phyloP scores from a whole-genome alignment of 305 asterid species.

The Rubia tinctorum region DNA sequence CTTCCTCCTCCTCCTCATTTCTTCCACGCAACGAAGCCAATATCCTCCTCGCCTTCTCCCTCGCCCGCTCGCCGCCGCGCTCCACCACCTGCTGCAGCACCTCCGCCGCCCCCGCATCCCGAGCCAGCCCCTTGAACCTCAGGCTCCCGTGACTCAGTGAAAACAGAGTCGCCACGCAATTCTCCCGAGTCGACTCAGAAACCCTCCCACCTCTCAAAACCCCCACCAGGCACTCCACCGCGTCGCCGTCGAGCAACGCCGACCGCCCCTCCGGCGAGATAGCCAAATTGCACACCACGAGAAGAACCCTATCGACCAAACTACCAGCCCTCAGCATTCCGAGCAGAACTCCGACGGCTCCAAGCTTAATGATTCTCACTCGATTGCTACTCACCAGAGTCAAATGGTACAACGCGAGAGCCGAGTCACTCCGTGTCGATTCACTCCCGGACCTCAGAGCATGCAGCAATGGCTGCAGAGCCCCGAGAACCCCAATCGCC shows the following conservation, averaged over 20 bases:
- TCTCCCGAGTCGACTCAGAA: slow-evolving; percentile 64
- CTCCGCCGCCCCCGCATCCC: slow-evolving; percentile 52
- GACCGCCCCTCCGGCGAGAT: slow-evolving; percentile 59
- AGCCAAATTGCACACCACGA: slow-evolving; percentile 75
- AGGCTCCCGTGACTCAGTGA: slow-evolving; percentile 66
- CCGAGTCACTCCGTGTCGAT: slow-evolving; percentile 73
- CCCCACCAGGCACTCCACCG: slow-evolving; percentile 46
- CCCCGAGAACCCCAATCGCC: slow-evolving; percentile 80
- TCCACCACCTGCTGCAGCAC: slow-evolving; percentile 49
- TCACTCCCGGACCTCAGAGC: slow-evolving; percentile 55
- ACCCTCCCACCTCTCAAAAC: slow-evolving; percentile 38
- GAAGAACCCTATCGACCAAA: slow-evolving; percentile 56
- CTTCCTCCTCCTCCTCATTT: slow-evolving; percentile 36
- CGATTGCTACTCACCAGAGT: slow-evolving; percentile 63
- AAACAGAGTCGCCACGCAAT: slow-evolving; percentile 55
- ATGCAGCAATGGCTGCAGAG: slow-evolving; percentile 65
- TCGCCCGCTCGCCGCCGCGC: slow-evolving; percentile 54
- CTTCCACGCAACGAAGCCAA: slow-evolving; percentile 40
- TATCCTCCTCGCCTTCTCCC: slow-evolving; percentile 58
- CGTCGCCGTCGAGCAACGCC: slow-evolving; percentile 61
- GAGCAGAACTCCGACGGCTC: slow-evolving; percentile 42
- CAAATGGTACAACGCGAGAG: slow-evolving; percentile 70
- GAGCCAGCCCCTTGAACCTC: slow-evolving; percentile 70
- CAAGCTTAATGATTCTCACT: slow-evolving; percentile 50
- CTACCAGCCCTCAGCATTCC: slow-evolving; percentile 47